phyloP scores from a whole-genome alignment of 2,329 filamentous ascomycete genomes.

The Colletotrichum sidae region DNA sequence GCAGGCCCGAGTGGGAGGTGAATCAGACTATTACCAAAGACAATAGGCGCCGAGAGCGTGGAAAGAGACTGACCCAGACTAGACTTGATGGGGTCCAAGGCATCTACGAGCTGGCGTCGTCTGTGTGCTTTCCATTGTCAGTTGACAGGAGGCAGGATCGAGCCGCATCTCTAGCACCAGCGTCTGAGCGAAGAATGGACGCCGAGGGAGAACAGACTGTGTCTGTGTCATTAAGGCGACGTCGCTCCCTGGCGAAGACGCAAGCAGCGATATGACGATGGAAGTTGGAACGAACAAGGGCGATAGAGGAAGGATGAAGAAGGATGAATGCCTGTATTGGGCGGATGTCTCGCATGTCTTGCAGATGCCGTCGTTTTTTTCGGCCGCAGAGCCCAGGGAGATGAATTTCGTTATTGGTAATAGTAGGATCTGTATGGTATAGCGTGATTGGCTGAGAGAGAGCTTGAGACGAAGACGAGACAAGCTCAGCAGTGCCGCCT shows the following conservation, averaged over 20 bases:
- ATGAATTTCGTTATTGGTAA: conserved; percentile 1
- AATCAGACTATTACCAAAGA: conserved; percentile 11
- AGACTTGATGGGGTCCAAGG: not conserved
- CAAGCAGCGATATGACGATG: not conserved
- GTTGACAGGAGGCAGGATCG: conserved; percentile 28
- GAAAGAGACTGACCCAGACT: conserved; percentile 1
- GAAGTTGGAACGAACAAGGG: not conserved
- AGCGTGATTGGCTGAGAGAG: conserved; percentile 16
- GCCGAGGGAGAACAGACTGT: conserved; percentile 4
- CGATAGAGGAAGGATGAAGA: not conserved
- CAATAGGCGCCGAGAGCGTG: conserved; percentile 8
- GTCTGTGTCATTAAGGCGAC: conserved; percentile 2
- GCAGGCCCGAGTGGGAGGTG: not conserved
- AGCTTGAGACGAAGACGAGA: conserved; percentile 24
- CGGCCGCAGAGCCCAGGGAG: conserved; percentile 31
- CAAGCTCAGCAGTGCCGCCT: conserved; percentile 17
- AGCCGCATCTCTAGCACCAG: conserved; percentile 19
- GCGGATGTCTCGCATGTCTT: conserved; percentile 27
- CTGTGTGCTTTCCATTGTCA: conserved; percentile 4
- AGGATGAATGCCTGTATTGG: conserved; percentile 5
- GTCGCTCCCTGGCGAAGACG: not conserved
- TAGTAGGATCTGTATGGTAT: not conserved
- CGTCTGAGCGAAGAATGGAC: conserved; percentile 5
- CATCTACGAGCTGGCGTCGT: conserved; percentile 19
- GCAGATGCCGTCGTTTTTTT: conserved; percentile 4